phyloP scores from a whole-genome alignment of 495 filamentous ascomycete genomes.

The Annulohypoxylon stygium region DNA sequence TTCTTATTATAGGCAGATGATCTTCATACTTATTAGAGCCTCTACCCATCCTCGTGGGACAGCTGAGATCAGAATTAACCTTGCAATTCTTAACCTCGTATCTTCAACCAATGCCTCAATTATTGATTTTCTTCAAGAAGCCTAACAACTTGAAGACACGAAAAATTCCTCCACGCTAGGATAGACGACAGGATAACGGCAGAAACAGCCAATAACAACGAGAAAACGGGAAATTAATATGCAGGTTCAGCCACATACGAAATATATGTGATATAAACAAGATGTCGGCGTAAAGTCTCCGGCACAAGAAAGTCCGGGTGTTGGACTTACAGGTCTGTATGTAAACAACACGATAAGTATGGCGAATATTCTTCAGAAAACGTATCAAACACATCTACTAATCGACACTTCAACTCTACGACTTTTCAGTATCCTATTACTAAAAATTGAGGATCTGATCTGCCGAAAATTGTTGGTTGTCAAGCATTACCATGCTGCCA shows the following conservation, averaged over 20 bases:
- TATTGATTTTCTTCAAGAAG: neutral
- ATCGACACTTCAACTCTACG: neutral
- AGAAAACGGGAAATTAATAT: neutral
- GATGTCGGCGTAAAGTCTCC: neutral
- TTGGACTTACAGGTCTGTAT: neutral
- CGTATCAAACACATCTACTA: neutral
- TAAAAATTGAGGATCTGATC: neutral
- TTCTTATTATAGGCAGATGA: slow-evolving; percentile 36
- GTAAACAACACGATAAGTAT: neutral
- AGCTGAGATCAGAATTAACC: slow-evolving; percentile 17
- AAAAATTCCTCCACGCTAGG: neutral
- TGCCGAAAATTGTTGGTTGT: neutral
- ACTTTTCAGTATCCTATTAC: neutral
- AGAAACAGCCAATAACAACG: neutral
- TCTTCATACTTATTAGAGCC: slow-evolving; percentile 37
- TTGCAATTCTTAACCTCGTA: slow-evolving; percentile 11
- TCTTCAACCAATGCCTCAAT: neutral
- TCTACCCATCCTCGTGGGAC: slow-evolving; percentile 16
- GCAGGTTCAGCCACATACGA: neutral
- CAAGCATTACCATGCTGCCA: neutral
- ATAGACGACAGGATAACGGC: too few relatives aligned
- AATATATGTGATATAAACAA: neutral
- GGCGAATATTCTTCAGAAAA: neutral
- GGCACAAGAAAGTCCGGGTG: neutral
- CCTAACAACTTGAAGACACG: neutral